Base-by-base conservation (phyloP, 306 rosid species). In the Sicyos edulis region DNA sequence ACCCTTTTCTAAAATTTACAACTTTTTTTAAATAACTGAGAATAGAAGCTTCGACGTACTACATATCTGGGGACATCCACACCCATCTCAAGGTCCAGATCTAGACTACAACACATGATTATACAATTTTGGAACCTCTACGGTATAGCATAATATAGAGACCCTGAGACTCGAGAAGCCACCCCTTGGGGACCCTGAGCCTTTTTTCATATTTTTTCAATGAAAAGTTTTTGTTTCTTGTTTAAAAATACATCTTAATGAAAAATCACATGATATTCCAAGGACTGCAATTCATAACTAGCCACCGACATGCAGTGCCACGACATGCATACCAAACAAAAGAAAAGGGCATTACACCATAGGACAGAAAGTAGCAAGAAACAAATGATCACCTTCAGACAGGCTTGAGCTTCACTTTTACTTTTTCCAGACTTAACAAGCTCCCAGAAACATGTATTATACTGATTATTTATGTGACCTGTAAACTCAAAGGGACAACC, bases 381-480 rank as follows among this genome's bases (percentile, higher is more conserved):
- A 9, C 37, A 17, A 63, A 52, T 20, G 32, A 10, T 40, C 54
- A 82, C 88, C 88, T 87, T 87, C 37, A 87, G 80, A 67, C 68
- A 67, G 16, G 79, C 73, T 72, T 91, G 96, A 44, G 93, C 96
- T 76, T 87, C 93, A 61, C 79, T 81, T 85, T 87, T 89, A 72
- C 86, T 75, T 80, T 86, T 89, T 66, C 97, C 93, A 55, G 85
- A 77, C 79, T 86, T 80, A 53, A 89, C 93, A 75, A 91, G 88
- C 86, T 87, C 84, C 96, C 96, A 89, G 60, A 88, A 92, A 84
- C 97, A 89, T 70, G 97, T 82, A 79, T 92, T 92, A 62, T 89
- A 91, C 74, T 89, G 97, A 77, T 89, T 87, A 79, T 91, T 91
- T 80, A 91, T 89, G 84, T 91, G 96, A 70, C 88, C 88, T 85